Evolutionary conservation across 225 moss, liverwort and hornwort species (phyloP).

Genomic region (Ulota crispa): DNA sequence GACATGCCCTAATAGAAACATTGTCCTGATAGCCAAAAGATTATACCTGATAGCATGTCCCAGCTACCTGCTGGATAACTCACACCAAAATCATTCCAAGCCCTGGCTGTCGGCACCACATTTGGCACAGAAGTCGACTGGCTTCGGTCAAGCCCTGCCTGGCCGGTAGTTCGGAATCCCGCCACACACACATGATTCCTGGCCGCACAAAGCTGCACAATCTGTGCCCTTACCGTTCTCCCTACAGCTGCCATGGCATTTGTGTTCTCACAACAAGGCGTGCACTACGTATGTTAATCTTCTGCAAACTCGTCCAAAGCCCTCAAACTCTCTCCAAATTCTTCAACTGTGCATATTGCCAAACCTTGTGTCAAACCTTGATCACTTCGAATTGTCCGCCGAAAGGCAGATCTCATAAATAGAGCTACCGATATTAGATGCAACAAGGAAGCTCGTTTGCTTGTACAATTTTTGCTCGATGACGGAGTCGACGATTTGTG

Average conservation of each 20-base stretch:
- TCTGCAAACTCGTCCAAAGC: neutral
- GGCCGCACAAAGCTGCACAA: slow-evolving; percentile 18
- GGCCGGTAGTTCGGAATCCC: slow-evolving; percentile 16
- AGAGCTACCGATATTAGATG: neutral
- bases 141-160: slow-evolving; percentile 9
- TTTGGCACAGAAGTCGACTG: neutral
- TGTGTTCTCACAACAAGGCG: neutral
- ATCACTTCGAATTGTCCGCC: neutral
- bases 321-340: neutral
- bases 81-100: slow-evolving; percentile 20
- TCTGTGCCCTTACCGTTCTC: slow-evolving; percentile 18
- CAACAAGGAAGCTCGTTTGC: neutral
- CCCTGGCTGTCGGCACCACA: neutral
- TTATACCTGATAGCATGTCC: slow-evolving; percentile 23
- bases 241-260: slow-evolving; percentile 29
- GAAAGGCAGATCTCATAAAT: neutral
- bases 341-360: too few species aligned
- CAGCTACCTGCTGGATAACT: slow-evolving; percentile 16
- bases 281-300: neutral
- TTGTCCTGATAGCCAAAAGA: neutral
- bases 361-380: neutral
- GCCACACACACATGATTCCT: slow-evolving; percentile 10
- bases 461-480: neutral
- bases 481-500: neutral
- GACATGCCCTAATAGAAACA: neutral